A percentile compares a stretch with the other conserved stretches of the same genome.
These are phyloP conservation scores for Calonectria honghensis DNA, from an alignment of 2,329 filamentous ascomycete species.

Conservation along the genomic window DNA sequence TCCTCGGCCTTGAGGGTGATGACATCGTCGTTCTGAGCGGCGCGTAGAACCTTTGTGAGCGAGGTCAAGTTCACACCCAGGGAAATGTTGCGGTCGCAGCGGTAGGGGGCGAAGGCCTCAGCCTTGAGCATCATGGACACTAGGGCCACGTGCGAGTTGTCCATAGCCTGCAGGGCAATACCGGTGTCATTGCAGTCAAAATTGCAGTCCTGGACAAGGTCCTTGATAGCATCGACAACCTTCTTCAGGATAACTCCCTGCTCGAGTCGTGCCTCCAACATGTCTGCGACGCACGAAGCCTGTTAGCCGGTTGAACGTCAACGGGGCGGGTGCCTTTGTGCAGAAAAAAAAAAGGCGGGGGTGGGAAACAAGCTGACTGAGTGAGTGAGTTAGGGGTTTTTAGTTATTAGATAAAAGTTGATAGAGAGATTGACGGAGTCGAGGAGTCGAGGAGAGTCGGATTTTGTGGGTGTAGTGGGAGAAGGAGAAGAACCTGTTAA, in stretches of 20 bases:
- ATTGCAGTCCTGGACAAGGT: conserved; percentile 99
- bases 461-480: neutral
- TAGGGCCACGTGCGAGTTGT: conserved; percentile 99
- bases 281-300: conserved; percentile 61
- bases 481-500: conserved; percentile 10
- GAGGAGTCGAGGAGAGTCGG: neutral
- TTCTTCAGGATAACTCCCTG: conserved; percentile 97
- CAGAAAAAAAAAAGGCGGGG: conserved; percentile 33
- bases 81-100: conserved; percentile 99
- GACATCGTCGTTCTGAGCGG: conserved; percentile 94
- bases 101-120: conserved; percentile 94
- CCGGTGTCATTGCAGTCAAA: conserved; percentile 99
- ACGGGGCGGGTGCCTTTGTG: conserved; percentile 1
- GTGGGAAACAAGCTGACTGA: conserved; percentile 27
- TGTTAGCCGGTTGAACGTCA: conserved; percentile 41
- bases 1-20: conserved; percentile 98
- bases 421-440: neutral
- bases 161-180: conserved; percentile 99
- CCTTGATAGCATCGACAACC: conserved; percentile 99
- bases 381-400: conserved; percentile 31
- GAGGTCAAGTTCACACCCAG: conserved; percentile 98
- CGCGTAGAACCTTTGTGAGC: conserved; percentile 96
- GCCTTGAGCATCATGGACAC: conserved; percentile 99
- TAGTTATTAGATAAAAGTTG: neutral
- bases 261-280: conserved; percentile 98